Conservation (phyloP, 441 rosid species). For the Eutrema salsugineum region DNA sequence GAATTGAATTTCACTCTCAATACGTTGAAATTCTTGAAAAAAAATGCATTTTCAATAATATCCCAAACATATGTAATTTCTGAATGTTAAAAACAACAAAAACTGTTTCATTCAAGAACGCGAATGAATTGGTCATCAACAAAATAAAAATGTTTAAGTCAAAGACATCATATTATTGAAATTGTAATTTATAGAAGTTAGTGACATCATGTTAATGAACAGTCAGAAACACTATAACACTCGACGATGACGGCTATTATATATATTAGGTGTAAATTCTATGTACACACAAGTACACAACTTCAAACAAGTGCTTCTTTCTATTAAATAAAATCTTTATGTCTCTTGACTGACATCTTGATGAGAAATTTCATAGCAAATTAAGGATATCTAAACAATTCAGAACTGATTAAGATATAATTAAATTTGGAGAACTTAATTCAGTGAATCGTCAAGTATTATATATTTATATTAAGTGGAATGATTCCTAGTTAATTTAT, state of each 20-base stretch:
- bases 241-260: not conserved
- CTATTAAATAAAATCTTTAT: not conserved
- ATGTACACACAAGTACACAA: not conserved
- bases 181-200: not conserved
- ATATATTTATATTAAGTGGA: not conserved
- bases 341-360: not conserved
- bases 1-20: too few species aligned
- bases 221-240: constrained; percentile 23
- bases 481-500: constrained; percentile 3
- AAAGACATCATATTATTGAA: constrained; percentile 5
- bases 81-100: not conserved
- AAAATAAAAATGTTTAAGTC: not conserved
- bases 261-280: not conserved
- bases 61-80: not conserved
- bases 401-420: not conserved
- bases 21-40: too few species aligned
- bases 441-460: not conserved
- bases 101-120: not conserved
- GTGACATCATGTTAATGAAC: constrained; percentile 5
- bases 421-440: not conserved
- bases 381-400: constrained; percentile 4
- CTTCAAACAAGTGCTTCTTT: not conserved
- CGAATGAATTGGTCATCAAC: not conserved
- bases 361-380: constrained; percentile 17
- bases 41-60: not conserved